Conservation (phyloP, 257 asterid species). For the Cruciata laevipes region DNA sequence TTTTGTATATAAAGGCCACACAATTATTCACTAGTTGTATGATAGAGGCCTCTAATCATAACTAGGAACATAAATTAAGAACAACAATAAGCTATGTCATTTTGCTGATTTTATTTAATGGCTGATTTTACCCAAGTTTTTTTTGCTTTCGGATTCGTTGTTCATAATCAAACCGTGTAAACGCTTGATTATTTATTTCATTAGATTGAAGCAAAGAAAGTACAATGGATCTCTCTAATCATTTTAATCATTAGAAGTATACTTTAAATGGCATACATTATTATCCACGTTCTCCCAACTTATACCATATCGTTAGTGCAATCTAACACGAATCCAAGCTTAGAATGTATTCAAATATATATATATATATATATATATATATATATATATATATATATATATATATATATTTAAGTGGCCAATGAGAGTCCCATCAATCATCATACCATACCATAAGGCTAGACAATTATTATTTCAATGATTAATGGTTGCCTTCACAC, state of each 20-base stretch:
- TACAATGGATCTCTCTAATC: constrained; percentile 34
- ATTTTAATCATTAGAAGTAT: constrained; percentile 52
- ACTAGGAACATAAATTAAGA: too few species aligned
- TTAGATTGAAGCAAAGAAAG: background rate
- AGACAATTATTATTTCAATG: too few species aligned
- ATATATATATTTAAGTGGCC: too few species aligned
- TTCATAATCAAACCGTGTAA: background rate
- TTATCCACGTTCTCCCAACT: constrained; percentile 12
- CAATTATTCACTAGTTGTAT: background rate
- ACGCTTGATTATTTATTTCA: background rate
- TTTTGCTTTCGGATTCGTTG: too few species aligned
- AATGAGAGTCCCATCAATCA: constrained; percentile 2
- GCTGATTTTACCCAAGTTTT: too few species aligned
- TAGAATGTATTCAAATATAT: too few species aligned
- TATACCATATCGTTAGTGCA: constrained; percentile 10
- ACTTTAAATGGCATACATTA: constrained; percentile 21
- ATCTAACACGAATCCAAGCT: constrained; percentile 11
- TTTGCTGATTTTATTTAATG: too few species aligned
- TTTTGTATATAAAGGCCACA: constrained; percentile 2
- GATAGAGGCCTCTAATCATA: background rate
- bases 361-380: too few species aligned
- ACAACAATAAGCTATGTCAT: too few species aligned
- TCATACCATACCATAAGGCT: too few species aligned
- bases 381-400: too few species aligned
- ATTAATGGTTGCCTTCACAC: too few species aligned